A percentile compares a stretch with the other conserved stretches of the same genome.
These are phyloP conservation scores for Cutaneotrichosporon arboriforme DNA, from an alignment of 1,284 basidiomycete species.

Conservation along the genomic window DNA sequence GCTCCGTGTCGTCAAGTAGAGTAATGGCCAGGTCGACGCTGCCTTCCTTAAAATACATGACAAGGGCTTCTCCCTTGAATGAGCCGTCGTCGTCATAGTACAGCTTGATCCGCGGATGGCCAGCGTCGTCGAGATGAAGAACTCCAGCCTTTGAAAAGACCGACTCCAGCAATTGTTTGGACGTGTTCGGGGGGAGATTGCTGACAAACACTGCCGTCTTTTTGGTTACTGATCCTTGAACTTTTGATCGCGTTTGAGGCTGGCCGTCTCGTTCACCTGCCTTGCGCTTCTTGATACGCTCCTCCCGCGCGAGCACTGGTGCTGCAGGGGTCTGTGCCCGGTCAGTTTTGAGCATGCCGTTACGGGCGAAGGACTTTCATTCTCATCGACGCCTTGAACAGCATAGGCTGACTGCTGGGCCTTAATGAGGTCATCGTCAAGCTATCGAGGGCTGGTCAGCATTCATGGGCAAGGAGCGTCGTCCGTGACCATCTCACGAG, in stretches of 20 bases:
- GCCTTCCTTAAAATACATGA: conserved; percentile 97
- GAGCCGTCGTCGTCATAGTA: conserved; percentile 83
- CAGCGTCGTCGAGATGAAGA: conserved; percentile 83
- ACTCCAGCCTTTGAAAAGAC: conserved; percentile 88
- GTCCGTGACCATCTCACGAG: conserved; percentile 60
- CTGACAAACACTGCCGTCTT: conserved; percentile 93
- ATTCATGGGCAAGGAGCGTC: background rate
- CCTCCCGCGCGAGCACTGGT: conserved; percentile 66
- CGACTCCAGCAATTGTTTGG: conserved; percentile 65
- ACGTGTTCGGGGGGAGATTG: conserved; percentile 72
- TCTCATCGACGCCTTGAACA: conserved; percentile 81
- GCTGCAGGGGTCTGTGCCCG: conserved; percentile 70
- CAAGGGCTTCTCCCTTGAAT: conserved; percentile 91
- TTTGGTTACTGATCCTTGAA: conserved; percentile 47
- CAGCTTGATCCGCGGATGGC: conserved; percentile 84
- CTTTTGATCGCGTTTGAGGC: conserved; percentile 52
- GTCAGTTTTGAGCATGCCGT: background rate
- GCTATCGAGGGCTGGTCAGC: conserved; percentile 47
- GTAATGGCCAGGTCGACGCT: conserved; percentile 80
- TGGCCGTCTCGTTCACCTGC: conserved; percentile 46
- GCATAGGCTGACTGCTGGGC: conserved; percentile 91
- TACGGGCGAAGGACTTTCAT: conserved; percentile 54
- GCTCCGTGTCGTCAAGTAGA: conserved; percentile 85
- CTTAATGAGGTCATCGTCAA: conserved; percentile 73
- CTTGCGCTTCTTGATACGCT: conserved; percentile 56